Conservation (phyloP, 2,329 filamentous ascomycete species). For the Xylariaceae sp. region DNA sequence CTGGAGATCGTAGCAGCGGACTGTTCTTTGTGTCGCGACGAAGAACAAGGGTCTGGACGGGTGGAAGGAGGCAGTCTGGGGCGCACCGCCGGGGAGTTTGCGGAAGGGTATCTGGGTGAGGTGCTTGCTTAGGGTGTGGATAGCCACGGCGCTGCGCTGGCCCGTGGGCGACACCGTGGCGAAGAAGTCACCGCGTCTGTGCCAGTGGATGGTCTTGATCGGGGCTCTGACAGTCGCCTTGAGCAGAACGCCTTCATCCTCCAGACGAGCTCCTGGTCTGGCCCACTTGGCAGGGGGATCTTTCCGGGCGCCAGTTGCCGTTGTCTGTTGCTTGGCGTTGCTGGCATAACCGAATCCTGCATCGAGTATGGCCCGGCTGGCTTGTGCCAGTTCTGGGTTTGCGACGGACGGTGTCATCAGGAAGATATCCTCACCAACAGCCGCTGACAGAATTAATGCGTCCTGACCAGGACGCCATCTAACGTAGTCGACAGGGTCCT, state of each 20-base stretch:
- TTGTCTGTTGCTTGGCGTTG: conserved; percentile 53
- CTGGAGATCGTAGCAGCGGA: conserved; percentile 90
- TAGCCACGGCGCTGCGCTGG: conserved; percentile 74
- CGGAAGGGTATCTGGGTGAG: conserved; percentile 93
- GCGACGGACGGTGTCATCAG: conserved; percentile 72
- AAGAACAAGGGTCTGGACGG: conserved; percentile 90
- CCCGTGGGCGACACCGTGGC: conserved; percentile 81
- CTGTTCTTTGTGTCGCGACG: conserved; percentile 87
- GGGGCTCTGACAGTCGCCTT: conserved; percentile 73
- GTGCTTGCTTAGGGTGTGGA: conserved; percentile 93
- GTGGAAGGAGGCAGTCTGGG: conserved; percentile 91
- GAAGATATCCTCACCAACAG: conserved; percentile 78
- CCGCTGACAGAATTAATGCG: conserved; percentile 73
- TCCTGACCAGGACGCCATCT: conserved; percentile 85
- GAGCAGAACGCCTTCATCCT: conserved; percentile 72
- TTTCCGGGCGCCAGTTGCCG: conserved; percentile 57
- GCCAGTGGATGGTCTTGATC: conserved; percentile 89
- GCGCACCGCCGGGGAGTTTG: conserved; percentile 57
- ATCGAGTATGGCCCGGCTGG: conserved; percentile 72
- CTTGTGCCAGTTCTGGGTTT: conserved; percentile 66
- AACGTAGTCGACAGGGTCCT: conserved; percentile 77
- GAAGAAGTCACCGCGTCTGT: conserved; percentile 90
- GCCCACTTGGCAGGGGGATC: conserved; percentile 76
- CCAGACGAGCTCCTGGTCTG: conserved; percentile 66
- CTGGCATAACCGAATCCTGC: conserved; percentile 92